A percentile compares a stretch with the other conserved stretches of the same genome.
These are phyloP conservation scores for Hibiscus trionum DNA, from an alignment of 345 rosid species.

Conservation along the genomic window DNA sequence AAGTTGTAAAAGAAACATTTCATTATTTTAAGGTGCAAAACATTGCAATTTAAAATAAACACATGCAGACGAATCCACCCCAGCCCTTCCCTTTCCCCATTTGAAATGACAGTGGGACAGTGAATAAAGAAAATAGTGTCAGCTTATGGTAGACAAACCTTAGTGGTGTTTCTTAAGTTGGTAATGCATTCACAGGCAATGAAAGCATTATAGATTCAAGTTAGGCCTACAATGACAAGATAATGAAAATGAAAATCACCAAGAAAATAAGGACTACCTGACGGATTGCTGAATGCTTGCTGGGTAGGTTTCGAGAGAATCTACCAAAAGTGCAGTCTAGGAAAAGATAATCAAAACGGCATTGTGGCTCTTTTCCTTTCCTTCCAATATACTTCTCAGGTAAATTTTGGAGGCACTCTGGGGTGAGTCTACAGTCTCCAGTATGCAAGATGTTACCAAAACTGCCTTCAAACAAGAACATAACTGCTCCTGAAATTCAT, in stretches of 20 bases:
- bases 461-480: slow-evolving; percentile 83
- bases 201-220: not conserved
- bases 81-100: not conserved
- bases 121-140: not conserved
- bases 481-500: slow-evolving; percentile 75
- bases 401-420: slow-evolving; percentile 46
- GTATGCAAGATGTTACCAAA: slow-evolving; percentile 85
- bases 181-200: not conserved
- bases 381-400: slow-evolving; percentile 50
- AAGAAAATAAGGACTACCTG: slow-evolving; percentile 42
- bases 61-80: not conserved
- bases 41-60: not conserved
- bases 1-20: not conserved
- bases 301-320: slow-evolving; percentile 48
- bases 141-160: not conserved
- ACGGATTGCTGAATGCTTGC: slow-evolving; percentile 56
- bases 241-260: not conserved
- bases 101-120: not conserved
- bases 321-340: slow-evolving; percentile 84
- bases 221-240: not conserved
- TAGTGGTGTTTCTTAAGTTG: not conserved
- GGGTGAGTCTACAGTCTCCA: slow-evolving; percentile 85
- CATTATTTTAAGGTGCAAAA: not conserved
- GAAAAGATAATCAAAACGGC: slow-evolving; percentile 63
- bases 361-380: slow-evolving; percentile 39